Conservation (phyloP, 164 flowering plant genomes). For the Vitis rupestris region DNA sequence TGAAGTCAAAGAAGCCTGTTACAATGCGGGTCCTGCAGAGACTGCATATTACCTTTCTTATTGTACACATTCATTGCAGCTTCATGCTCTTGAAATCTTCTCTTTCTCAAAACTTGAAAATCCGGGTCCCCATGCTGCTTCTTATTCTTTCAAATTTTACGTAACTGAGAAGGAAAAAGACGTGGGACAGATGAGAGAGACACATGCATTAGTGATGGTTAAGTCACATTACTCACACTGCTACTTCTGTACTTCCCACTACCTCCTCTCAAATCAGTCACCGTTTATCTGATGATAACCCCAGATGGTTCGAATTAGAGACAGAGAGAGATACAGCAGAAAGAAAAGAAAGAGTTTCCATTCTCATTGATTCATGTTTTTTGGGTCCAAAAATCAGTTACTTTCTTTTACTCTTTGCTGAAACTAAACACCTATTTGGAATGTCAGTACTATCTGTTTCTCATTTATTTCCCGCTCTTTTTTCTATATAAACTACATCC, state of each 20-base stretch:
- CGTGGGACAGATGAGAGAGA: slow-evolving; percentile 12
- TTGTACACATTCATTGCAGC: too few species aligned
- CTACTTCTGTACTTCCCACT: slow-evolving; percentile 14
- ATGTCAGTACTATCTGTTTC: slow-evolving; percentile 21
- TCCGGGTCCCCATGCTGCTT: slow-evolving; percentile 21
- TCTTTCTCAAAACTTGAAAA: slow-evolving; percentile 7
- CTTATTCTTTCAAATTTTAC: slow-evolving; percentile 23
- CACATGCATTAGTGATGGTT: slow-evolving; percentile 1
- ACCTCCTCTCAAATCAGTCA: slow-evolving; percentile 27
- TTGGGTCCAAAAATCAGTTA: slow-evolving; percentile 7
- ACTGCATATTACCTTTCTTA: too few species aligned
- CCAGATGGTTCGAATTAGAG: not conserved
- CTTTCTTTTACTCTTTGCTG: slow-evolving; percentile 12
- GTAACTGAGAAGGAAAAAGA: slow-evolving; percentile 42
- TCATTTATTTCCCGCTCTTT: slow-evolving; percentile 19
- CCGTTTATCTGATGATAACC: slow-evolving; percentile 5
- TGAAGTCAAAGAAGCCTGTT: too few species aligned
- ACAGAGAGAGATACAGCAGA: not conserved
- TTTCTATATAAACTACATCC: slow-evolving; percentile 17
- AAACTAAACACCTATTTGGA: slow-evolving; percentile 25
- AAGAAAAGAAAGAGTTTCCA: not conserved
- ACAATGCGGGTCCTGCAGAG: too few species aligned
- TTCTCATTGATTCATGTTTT: slow-evolving; percentile 2
- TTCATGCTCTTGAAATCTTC: too few species aligned
- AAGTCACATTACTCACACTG: slow-evolving; percentile 23